phyloP scores from a whole-genome alignment of 768 basidiomycete species.

The Scleroderma citrinum region DNA sequence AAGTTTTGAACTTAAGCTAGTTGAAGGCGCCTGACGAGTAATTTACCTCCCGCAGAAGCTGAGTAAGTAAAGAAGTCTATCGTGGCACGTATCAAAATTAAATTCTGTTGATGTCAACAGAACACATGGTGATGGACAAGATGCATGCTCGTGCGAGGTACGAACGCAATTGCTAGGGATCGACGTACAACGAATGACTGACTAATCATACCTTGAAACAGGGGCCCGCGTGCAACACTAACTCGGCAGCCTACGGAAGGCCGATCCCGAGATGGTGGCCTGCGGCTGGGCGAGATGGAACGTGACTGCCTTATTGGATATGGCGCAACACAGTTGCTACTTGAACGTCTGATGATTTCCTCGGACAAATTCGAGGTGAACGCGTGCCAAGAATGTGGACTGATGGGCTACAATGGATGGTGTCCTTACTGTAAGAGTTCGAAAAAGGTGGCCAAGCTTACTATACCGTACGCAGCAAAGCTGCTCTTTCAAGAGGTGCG shows the following conservation, averaged over 20 bases:
- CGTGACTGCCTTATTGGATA: conserved; percentile 97
- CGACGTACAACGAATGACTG: conserved; percentile 4
- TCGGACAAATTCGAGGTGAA: conserved; percentile 98
- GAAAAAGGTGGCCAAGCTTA: conserved; percentile 92
- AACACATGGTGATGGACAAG: conserved; percentile 99
- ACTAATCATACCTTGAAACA: conserved; percentile 26
- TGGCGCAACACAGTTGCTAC: conserved; percentile 93
- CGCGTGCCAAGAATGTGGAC: conserved; percentile 89
- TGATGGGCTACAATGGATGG: conserved; percentile 95
- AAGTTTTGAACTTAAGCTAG: conserved; percentile 16
- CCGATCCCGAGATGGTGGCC: conserved; percentile 93
- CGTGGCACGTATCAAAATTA: not conserved
- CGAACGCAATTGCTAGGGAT: conserved; percentile 17
- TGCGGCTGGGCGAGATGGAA: conserved; percentile 98
- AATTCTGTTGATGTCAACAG: conserved; percentile 31
- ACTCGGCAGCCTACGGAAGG: conserved; percentile 99
- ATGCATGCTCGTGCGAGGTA: conserved; percentile 98
- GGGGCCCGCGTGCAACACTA: conserved; percentile 92
- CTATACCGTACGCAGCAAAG: conserved; percentile 96
- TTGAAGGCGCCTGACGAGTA: conserved; percentile 1
- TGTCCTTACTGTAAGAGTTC: conserved; percentile 98
- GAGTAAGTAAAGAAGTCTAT: conserved; percentile 49
- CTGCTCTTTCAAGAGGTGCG: conserved; percentile 83
- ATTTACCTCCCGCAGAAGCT: conserved; percentile 60
- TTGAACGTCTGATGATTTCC: conserved; percentile 98